Evolutionary conservation across 2,329 filamentous ascomycete species (phyloP).

Genomic region (Epichloe uncinata): DNA sequence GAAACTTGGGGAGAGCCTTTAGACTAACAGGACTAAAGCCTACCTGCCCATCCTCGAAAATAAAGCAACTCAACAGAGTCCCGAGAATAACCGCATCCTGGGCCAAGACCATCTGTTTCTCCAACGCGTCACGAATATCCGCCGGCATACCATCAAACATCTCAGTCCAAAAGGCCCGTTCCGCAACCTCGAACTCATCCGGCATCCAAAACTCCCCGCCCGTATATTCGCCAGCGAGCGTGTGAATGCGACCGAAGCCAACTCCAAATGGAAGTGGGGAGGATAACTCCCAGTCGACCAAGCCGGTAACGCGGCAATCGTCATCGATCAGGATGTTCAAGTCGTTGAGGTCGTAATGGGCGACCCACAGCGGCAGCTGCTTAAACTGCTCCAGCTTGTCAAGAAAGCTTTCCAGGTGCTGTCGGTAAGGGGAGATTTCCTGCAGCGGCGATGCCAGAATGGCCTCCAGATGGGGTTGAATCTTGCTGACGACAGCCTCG

Average conservation of each 20-base stretch:
- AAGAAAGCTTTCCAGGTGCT: not conserved
- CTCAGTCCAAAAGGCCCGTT: constrained; percentile 14
- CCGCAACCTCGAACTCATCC: constrained; percentile 14
- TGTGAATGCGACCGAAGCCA: constrained; percentile 13
- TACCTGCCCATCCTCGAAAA: constrained; percentile 14
- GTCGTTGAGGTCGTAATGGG: constrained; percentile 1
- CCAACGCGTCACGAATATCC: constrained; percentile 15
- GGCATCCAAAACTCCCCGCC: constrained; percentile 15
- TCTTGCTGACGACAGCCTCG: not conserved
- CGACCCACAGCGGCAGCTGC: constrained; percentile 1
- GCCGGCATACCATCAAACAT: constrained; percentile 14
- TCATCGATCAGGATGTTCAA: constrained; percentile 1
- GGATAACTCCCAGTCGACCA: constrained; percentile 2
- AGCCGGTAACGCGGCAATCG: constrained; percentile 2
- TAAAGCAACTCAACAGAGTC: constrained; percentile 15
- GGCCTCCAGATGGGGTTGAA: constrained; percentile 1
- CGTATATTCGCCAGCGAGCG: constrained; percentile 12
- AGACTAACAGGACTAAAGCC: constrained; percentile 9
- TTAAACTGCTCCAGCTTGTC: not conserved
- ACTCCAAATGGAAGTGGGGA: constrained; percentile 1
- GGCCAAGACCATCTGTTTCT: constrained; percentile 17
- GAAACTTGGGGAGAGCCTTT: constrained; percentile 15
- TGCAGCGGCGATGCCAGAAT: constrained; percentile 1
- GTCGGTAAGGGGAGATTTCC: not conserved
- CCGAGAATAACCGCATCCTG: constrained; percentile 18